phyloP scores from a whole-genome alignment of 768 basidiomycete species.

The Boletus reticuloceps region DNA sequence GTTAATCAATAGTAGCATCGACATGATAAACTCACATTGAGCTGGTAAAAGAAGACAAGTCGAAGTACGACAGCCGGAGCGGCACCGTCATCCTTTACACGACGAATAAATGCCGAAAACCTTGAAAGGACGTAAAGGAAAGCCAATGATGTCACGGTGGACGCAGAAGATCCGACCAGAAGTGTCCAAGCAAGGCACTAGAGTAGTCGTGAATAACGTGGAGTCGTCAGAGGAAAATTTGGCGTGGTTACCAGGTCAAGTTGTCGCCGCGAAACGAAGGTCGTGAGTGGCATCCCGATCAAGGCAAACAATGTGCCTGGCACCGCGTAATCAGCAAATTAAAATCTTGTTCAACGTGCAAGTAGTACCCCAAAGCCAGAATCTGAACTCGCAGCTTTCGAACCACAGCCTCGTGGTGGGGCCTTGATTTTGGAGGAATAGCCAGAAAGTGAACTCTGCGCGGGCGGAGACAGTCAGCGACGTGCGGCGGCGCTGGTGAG shows the following conservation, averaged over 20 bases:
- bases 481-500: background rate
- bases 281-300: constrained; percentile 70
- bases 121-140: constrained; percentile 71
- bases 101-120: constrained; percentile 68
- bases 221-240: background rate
- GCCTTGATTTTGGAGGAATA: constrained; percentile 79
- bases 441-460: constrained; percentile 76
- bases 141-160: constrained; percentile 61
- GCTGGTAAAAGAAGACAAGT: constrained; percentile 69
- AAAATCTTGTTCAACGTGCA: background rate
- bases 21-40: constrained; percentile 56
- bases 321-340: constrained; percentile 12
- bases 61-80: constrained; percentile 72
- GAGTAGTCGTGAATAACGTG: constrained; percentile 8
- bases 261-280: constrained; percentile 55
- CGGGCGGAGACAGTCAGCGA: background rate
- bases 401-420: constrained; percentile 75
- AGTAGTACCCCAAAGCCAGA: constrained; percentile 64
- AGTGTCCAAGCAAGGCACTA: constrained; percentile 78
- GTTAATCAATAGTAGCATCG: background rate
- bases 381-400: constrained; percentile 70
- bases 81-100: constrained; percentile 72
- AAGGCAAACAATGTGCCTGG: constrained; percentile 63
- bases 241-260: constrained; percentile 49
- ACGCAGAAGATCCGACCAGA: constrained; percentile 63